Base-by-base conservation (phyloP, 495 filamentous ascomycete genomes). In the Neurospora pannonica region DNA sequence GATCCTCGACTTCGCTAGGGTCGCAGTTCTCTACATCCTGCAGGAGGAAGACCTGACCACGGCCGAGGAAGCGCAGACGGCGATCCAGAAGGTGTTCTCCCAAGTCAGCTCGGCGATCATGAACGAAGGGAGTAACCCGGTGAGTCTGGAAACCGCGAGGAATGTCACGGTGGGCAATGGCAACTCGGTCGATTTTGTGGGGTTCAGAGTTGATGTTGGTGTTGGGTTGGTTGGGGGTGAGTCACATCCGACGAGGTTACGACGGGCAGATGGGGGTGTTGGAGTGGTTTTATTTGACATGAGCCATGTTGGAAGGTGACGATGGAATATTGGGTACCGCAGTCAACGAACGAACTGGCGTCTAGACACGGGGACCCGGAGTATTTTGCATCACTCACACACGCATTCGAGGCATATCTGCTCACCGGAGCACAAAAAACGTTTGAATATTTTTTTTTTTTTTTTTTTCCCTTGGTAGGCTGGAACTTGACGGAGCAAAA, bases 1-100 rank as follows among this genome's bases (percentile, higher is more conserved):
- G 31, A 83, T 86, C 3, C 79, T 91, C 2, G 91, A 93, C 79
- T 93, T 94, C 82, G 88, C 90, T 5, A 87, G 91, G 8, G 84
- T 91, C 11, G 85, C 84, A 0, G 86, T 94, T 7, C 81, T 94
- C 60, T 90, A 83, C 75, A 81, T 93, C 40, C 83, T 93, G 9
- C 90, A 92, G 71, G 81, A 88, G 72, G 83, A 87, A 36, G 79
- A 78, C 0, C 76, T 93, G 0, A 75, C 79, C 21, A 80, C 79
- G 38, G 92, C 92, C 8, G 85, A 88, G 39, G 79, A 76, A 13
- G 90, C 90, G 38, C 90, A 92, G 77, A 79, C 76, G 17, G 78
- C 79, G 2, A 78, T 94, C 31, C 89, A 92, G 78, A 79, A 72
- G 10, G 87, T 87, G 70, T 88, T 92, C 60, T 67, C 54, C 28